Evolutionary conservation across 2,329 filamentous ascomycete genomes (phyloP), one percentile per base, ranked within the genome.

Genomic region (Monilinia vaccinii-corymbosi): DNA sequence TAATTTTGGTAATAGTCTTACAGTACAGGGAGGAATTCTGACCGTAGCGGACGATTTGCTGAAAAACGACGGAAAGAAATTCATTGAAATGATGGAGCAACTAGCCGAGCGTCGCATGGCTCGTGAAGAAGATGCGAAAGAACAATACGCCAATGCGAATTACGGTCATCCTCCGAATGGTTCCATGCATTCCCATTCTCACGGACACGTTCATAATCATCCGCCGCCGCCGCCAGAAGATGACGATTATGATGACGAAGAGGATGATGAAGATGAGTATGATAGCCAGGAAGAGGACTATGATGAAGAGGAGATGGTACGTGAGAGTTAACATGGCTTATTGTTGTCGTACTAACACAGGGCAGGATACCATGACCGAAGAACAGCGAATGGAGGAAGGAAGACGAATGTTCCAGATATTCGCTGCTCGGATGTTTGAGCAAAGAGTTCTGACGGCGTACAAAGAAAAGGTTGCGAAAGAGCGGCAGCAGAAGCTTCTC

Each of bases 11-110:
- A 96, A 95, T 73, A 97, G 92, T 78, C 81, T 99, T 66, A 96
- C 93, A 71, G 94, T 97, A 69, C 94, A 97, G 77, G 84, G 94
- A 79, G 95, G 94, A 73, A 97, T 99, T 75, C 85, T 99, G 73
- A 99, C 94, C 67, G 94, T 99, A 71, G 94, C 94, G 74, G 94
- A 99, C 79, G 94, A 99, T 76, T 81, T 99, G 66, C 83, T 99
- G 65, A 97, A 97, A 75, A 99, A 99, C 75, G 94, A 99, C 75
- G 94, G 94, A 70, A 96, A 96, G 75, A 96, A 96, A 72, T 99
- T 99, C 77, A 99, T 99, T 75, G 94, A 99, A 74, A 99, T 99
- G 94, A 99, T 99, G 94, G 94, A 99, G 75, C 93, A 97, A 77
- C 82, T 99, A 69, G 94, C 94, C 42, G 94, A 99, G 77, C 89